Conservation (phyloP, 202 grass and related monocot genomes). For the Zizania palustris region DNA sequence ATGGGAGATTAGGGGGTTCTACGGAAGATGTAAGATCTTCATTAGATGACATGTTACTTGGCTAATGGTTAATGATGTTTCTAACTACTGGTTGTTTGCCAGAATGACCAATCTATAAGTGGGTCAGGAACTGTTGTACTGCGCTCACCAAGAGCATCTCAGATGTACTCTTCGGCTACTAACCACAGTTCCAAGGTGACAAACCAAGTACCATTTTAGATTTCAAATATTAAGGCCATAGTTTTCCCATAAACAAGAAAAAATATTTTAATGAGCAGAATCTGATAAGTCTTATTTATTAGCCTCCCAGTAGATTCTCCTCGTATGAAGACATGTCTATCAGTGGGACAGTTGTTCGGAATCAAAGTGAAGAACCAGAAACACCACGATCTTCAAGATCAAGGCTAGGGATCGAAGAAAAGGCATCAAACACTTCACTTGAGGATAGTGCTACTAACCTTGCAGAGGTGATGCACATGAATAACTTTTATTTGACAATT, state of each 20-base stretch:
- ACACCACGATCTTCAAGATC: slow-evolving; percentile 80
- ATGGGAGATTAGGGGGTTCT: slow-evolving; percentile 55
- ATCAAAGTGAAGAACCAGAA: slow-evolving; percentile 69
- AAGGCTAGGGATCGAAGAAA: slow-evolving; percentile 90
- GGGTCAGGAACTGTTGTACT: slow-evolving; percentile 82
- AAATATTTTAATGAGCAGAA: not conserved
- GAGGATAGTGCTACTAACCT: slow-evolving; percentile 97
- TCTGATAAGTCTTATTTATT: slow-evolving; percentile 58
- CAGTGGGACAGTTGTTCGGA: slow-evolving; percentile 79
- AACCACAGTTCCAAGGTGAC: slow-evolving; percentile 75
- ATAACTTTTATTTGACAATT: slow-evolving; percentile 27
- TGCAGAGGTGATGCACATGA: slow-evolving; percentile 69
- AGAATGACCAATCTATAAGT: slow-evolving; percentile 65
- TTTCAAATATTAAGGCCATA: not conserved
- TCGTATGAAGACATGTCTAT: slow-evolving; percentile 73
- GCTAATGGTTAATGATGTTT: slow-evolving; percentile 37
- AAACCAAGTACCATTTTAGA: slow-evolving; percentile 10
- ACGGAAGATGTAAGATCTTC: slow-evolving; percentile 79
- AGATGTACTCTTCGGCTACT: slow-evolving; percentile 51
- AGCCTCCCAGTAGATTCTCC: slow-evolving; percentile 85
- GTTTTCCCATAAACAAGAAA: slow-evolving; percentile 6
- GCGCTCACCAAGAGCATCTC: slow-evolving; percentile 65
- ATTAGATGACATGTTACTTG: slow-evolving; percentile 20
- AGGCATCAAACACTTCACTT: slow-evolving; percentile 59
- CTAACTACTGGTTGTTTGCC: slow-evolving; percentile 46